Conservation (phyloP, 768 basidiomycete genomes). For the Crassisporium funariophilum region DNA sequence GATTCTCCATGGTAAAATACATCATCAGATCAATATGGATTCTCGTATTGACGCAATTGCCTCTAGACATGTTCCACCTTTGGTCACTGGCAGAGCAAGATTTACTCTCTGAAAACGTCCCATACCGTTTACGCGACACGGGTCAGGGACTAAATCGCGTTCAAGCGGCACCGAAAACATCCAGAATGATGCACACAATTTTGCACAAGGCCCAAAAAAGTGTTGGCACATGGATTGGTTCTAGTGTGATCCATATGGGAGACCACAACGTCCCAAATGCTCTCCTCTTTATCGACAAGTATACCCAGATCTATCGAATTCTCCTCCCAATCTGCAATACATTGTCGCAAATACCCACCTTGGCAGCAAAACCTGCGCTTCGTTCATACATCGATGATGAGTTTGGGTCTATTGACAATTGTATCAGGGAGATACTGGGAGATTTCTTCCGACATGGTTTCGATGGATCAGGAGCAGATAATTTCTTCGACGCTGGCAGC, state of each 20-base stretch:
- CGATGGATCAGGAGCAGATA: constrained; percentile 90
- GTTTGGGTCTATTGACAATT: constrained; percentile 75
- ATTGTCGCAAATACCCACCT: constrained; percentile 67
- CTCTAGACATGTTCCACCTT: constrained; percentile 82
- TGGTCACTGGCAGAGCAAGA: constrained; percentile 85
- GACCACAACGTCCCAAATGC: constrained; percentile 86
- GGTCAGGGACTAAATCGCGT: constrained; percentile 92
- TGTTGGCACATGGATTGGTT: constrained; percentile 84
- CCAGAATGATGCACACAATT: constrained; percentile 89
- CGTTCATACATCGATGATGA: constrained; percentile 79
- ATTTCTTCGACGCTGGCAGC: constrained; percentile 87
- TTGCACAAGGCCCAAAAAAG: constrained; percentile 81
- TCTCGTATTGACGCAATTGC: background rate
- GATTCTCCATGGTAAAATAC: constrained; percentile 70
- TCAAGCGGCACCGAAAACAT: constrained; percentile 83
- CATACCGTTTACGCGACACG: constrained; percentile 84
- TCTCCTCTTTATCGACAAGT: constrained; percentile 90
- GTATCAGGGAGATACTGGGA: constrained; percentile 67
- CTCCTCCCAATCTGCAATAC: constrained; percentile 86
- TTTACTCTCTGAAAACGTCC: constrained; percentile 69
- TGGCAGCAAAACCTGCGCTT: constrained; percentile 69
- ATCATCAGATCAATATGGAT: background rate
- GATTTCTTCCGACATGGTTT: constrained; percentile 91
- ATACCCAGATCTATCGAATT: constrained; percentile 90
- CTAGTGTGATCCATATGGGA: constrained; percentile 87